Evolutionary conservation across 345 rosid genomes (phyloP).

Genomic region (Eucalyptus fibrosa): DNA sequence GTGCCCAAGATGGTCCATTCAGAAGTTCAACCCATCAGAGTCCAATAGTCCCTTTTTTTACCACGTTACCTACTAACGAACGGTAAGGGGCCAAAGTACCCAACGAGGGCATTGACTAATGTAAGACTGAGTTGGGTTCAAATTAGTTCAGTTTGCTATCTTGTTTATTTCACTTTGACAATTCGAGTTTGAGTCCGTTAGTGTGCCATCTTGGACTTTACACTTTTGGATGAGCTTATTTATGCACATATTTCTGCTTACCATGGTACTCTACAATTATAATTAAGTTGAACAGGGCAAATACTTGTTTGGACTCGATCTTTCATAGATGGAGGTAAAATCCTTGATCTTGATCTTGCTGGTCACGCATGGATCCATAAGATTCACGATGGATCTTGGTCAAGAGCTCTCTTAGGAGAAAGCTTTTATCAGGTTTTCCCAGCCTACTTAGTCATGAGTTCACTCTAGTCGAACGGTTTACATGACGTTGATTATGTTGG

Average conservation of each 20-base stretch:
- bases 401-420: background rate
- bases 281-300: background rate
- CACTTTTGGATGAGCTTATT: background rate
- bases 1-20: background rate
- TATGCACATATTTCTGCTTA: background rate
- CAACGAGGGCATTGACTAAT: too few species aligned
- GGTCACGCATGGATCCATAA: background rate
- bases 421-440: background rate
- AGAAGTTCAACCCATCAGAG: background rate
- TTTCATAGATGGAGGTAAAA: background rate
- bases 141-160: background rate
- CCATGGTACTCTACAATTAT: background rate
- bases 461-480: background rate
- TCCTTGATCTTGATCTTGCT: background rate
- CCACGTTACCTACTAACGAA: too few species aligned
- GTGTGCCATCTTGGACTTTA: background rate
- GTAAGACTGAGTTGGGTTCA: background rate
- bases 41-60: background rate
- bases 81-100: too few species aligned
- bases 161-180: background rate
- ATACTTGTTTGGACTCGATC: background rate
- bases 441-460: background rate
- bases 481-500: background rate
- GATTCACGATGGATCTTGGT: background rate
- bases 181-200: background rate